Conservation (phyloP, 2,329 filamentous ascomycete species). For the Penicillium sp. region DNA sequence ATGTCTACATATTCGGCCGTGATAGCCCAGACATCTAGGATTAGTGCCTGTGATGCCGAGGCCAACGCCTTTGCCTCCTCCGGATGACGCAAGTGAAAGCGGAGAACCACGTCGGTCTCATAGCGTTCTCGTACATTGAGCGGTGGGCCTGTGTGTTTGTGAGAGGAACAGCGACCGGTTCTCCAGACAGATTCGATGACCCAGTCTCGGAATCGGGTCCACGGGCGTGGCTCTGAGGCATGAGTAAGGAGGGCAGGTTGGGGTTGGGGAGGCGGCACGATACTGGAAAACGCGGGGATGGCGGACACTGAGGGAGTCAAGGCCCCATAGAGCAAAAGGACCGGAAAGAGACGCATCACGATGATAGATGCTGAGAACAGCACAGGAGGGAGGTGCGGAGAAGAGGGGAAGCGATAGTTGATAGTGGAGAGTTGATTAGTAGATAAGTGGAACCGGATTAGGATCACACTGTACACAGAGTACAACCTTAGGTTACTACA, state of each 20-base stretch:
- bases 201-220: conserved; percentile 43
- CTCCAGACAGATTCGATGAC: conserved; percentile 48
- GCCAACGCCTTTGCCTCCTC: conserved; percentile 70
- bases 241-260: conserved; percentile 30
- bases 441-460: background rate
- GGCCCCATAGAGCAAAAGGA: conserved; percentile 19
- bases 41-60: conserved; percentile 71
- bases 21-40: conserved; percentile 89
- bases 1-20: conserved; percentile 82
- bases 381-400: background rate
- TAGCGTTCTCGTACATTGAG: conserved; percentile 57
- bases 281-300: conserved; percentile 39
- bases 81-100: conserved; percentile 74
- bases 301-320: conserved; percentile 26
- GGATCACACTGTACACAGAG: background rate
- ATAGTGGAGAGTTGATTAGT: background rate
- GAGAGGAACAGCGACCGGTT: conserved; percentile 27
- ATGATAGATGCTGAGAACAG: background rate
- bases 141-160: conserved; percentile 31
- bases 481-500: background rate
- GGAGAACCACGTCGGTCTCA: conserved; percentile 79
- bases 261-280: conserved; percentile 27
- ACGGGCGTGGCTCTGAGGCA: conserved; percentile 33
- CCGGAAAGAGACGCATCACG: conserved; percentile 21
- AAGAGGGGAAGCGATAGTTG: conserved; percentile 6